phyloP scores from a whole-genome alignment of 176 grass and related monocot genomes.

The Phoenix roebelenii region DNA sequence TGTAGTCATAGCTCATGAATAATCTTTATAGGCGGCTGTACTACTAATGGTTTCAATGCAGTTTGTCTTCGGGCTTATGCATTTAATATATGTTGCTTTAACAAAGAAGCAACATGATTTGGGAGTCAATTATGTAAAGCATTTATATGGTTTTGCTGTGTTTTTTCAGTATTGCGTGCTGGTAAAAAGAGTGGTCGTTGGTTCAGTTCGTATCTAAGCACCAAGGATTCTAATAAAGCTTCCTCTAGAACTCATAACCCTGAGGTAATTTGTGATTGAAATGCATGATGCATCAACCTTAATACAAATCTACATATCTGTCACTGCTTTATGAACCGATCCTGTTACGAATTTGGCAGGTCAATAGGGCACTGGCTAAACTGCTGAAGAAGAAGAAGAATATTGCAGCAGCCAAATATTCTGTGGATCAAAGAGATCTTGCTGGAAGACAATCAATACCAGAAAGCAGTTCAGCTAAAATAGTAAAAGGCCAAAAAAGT shows the following conservation, averaged over 20 bases:
- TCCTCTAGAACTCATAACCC: neutral
- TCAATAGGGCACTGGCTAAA: conserved; percentile 3
- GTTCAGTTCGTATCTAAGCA: conserved; percentile 23
- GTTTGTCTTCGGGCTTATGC: no score
- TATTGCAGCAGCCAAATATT: conserved; percentile 2
- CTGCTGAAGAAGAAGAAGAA: neutral
- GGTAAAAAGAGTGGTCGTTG: conserved; percentile 17
- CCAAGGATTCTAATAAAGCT: conserved; percentile 21
- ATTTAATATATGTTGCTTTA: no score
- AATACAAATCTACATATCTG: conserved; percentile 4
- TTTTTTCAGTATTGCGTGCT: conserved; percentile 13
- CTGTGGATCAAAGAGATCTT: neutral
- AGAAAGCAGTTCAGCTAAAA: conserved; percentile 2
- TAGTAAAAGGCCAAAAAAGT: conserved; percentile 21
- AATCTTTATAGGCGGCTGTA: no score
- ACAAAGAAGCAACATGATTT: no score
- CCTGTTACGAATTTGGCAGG: conserved; percentile 8
- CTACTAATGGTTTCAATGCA: no score
- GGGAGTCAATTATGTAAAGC: no score
- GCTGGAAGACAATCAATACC: conserved; percentile 9
- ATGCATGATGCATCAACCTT: conserved; percentile 1
- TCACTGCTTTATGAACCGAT: neutral
- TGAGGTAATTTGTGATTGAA: conserved; percentile 14
- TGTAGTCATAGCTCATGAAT: no score
- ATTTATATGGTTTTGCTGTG: no score